Evolutionary conservation across 768 basidiomycete genomes (phyloP), one percentile per base, ranked within the genome.

Genomic region (Pleurotus pulmonarius): DNA sequence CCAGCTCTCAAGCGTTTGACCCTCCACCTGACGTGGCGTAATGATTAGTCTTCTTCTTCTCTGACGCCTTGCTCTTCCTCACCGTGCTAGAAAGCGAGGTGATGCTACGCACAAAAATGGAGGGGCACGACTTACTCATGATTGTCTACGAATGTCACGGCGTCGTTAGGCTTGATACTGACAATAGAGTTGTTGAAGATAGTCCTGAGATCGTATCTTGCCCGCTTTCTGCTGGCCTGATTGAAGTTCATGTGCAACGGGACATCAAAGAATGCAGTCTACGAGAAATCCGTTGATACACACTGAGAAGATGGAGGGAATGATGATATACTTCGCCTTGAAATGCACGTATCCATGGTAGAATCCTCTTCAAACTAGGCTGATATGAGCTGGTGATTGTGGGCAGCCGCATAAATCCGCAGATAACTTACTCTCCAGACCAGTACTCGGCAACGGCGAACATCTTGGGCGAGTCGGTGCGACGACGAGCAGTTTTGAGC

Each of bases 211-310:
- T 96, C 94, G 63, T 84, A 96, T 15, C 76, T 72, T 37, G 77
- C 75, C 26, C 86, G 80, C 13, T 74, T 73, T 59, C 83, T 81
- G 67, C 91, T 90, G 11, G 94, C 94, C 58, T 79, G 75, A 64
- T 87, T 77, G 65, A 95, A 87, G 61, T 91, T 92, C 70, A 84
- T 78, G 65, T 98, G 94, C 18, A 98, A 76, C 16, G 92, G 92
- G 5, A 92, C 91, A 66, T 97, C 94, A 61, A 97, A 97, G 65
- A 96, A 92, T 0, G 93, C 80, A 9, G 89, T 84, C 87, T 96
- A 69, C 34, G 57, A 55, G 18, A 11, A 25, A 53, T 11, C 59
- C 41, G 40, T 16, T 25, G 51, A 48, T 49, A n/a, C 34, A 34
- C 3, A 8, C 25, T 26, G 29, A 44, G 29, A 11, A 34, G 29